phyloP scores from a whole-genome alignment of 2,329 filamentous ascomycete species.

The Aureobasidium sp. region DNA sequence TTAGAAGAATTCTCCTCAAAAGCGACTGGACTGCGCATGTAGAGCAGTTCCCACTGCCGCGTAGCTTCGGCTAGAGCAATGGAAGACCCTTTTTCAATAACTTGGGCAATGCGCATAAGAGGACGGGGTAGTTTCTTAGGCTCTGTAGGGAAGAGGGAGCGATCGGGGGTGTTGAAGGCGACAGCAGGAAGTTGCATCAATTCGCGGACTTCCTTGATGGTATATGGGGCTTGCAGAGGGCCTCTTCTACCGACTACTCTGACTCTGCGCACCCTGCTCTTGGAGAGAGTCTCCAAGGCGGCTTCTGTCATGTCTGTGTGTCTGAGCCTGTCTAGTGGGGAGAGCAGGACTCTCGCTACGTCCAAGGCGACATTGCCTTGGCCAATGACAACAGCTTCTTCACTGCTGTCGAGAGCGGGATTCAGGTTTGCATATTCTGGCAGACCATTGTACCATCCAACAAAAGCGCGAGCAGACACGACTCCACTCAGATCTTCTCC shows the following conservation, averaged over 20 bases:
- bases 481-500: slow-evolving; percentile 74
- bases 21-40: slow-evolving; percentile 68
- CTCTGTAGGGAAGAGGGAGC: slow-evolving; percentile 59
- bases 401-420: slow-evolving; percentile 67
- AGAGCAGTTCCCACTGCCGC: slow-evolving; percentile 79
- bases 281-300: slow-evolving; percentile 65
- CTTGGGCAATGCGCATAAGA: slow-evolving; percentile 68
- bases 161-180: slow-evolving; percentile 62
- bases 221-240: slow-evolving; percentile 78
- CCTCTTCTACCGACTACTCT: slow-evolving; percentile 84
- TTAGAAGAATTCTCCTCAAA: slow-evolving; percentile 51
- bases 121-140: slow-evolving; percentile 66
- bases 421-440: slow-evolving; percentile 68
- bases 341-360: slow-evolving; percentile 79
- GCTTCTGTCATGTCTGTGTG: slow-evolving; percentile 86
- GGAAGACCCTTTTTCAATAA: slow-evolving; percentile 68
- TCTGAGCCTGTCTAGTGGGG: slow-evolving; percentile 63
- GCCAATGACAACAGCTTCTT: slow-evolving; percentile 81
- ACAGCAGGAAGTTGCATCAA: slow-evolving; percentile 70
- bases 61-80: slow-evolving; percentile 41
- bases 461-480: slow-evolving; percentile 84
- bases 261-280: slow-evolving; percentile 70
- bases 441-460: slow-evolving; percentile 97
- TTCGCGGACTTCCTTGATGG: slow-evolving; percentile 89
- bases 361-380: slow-evolving; percentile 96